Conservation (phyloP, 139 green algal genomes). For the Pleodorina starrii region DNA sequence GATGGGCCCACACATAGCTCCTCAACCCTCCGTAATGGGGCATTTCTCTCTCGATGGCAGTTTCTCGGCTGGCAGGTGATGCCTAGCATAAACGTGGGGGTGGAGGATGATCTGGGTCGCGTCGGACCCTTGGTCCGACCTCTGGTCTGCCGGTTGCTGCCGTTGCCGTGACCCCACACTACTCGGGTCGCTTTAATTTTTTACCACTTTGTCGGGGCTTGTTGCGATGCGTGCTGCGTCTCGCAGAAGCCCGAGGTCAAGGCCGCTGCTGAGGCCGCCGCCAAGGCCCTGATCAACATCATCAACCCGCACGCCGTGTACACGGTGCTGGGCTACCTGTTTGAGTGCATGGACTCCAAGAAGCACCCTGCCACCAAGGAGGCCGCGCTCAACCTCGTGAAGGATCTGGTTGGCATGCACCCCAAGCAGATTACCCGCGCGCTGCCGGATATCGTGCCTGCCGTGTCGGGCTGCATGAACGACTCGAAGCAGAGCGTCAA, state of each 20-base stretch:
- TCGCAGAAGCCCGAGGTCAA: slow-evolving; percentile 50
- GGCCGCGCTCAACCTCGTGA: slow-evolving; percentile 75
- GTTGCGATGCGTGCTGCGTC: too few relatives aligned
- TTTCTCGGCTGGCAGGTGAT: too few relatives aligned
- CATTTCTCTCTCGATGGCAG: too few relatives aligned
- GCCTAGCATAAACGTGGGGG: too few relatives aligned
- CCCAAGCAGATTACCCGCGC: slow-evolving; percentile 72
- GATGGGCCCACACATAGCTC: too few relatives aligned
- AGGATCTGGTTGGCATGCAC: slow-evolving; percentile 65
- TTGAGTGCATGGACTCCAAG: slow-evolving; percentile 77
- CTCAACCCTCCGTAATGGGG: too few relatives aligned
- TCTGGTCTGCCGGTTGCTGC: too few relatives aligned
- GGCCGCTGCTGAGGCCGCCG: slow-evolving; percentile 48
- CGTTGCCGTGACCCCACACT: too few relatives aligned
- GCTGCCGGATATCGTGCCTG: slow-evolving; percentile 86
- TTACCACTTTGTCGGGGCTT: too few relatives aligned
- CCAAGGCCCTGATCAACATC: slow-evolving; percentile 56
- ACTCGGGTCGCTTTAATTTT: too few relatives aligned
- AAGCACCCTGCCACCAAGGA: slow-evolving; percentile 87
- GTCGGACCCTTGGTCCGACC: too few relatives aligned
- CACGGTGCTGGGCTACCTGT: slow-evolving; percentile 73
- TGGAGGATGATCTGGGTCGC: too few relatives aligned
- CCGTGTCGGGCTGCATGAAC: slow-evolving; percentile 66
- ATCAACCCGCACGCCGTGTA: slow-evolving; percentile 67
- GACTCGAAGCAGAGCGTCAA: slow-evolving; percentile 63